These are phyloP conservation scores for Thermoascus crustaceus DNA, from an alignment of 2,329 filamentous ascomycete species.

Conservation along the genomic window DNA sequence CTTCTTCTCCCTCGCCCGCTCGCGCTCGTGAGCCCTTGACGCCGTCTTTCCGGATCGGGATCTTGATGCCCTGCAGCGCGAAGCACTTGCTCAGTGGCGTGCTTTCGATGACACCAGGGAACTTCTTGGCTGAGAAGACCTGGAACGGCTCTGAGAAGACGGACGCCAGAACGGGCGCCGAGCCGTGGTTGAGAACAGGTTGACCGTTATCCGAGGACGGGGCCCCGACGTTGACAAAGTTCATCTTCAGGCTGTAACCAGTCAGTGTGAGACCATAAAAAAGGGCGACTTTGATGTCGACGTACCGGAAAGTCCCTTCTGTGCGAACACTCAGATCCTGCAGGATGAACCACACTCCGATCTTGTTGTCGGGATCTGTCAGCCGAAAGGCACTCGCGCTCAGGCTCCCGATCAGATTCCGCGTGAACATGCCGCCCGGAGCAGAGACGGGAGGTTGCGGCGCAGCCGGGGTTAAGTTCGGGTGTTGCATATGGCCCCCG, in stretches of 20 bases:
- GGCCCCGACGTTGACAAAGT: constrained; percentile 76
- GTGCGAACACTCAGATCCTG: constrained; percentile 92
- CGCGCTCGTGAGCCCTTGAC: constrained; percentile 41
- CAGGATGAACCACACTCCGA: constrained; percentile 93
- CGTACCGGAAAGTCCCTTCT: constrained; percentile 80
- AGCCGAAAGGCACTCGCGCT: constrained; percentile 82
- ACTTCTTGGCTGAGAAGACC: constrained; percentile 95
- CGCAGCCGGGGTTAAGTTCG: constrained; percentile 29
- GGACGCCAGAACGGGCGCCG: constrained; percentile 72
- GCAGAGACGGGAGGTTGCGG: constrained; percentile 28
- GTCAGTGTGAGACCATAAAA: neutral
- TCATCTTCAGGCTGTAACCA: constrained; percentile 52
- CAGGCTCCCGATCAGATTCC: constrained; percentile 88
- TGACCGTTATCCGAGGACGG: constrained; percentile 30
- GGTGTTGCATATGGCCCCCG: constrained; percentile 25
- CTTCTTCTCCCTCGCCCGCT: too few relatives aligned
- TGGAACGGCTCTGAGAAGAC: constrained; percentile 85
- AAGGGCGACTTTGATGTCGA: constrained; percentile 4
- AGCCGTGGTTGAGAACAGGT: constrained; percentile 57
- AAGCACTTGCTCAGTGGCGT: constrained; percentile 87
- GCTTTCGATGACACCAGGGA: constrained; percentile 92
- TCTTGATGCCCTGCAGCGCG: constrained; percentile 89
- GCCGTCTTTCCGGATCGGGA: constrained; percentile 87
- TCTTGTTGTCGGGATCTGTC: constrained; percentile 67
- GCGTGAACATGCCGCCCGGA: constrained; percentile 79